Percentiles rank a stretch among this genome's conserved stretches.
Evolutionary conservation across 306 rosid species (phyloP).

Genomic region (Begonia masoniana): DNA sequence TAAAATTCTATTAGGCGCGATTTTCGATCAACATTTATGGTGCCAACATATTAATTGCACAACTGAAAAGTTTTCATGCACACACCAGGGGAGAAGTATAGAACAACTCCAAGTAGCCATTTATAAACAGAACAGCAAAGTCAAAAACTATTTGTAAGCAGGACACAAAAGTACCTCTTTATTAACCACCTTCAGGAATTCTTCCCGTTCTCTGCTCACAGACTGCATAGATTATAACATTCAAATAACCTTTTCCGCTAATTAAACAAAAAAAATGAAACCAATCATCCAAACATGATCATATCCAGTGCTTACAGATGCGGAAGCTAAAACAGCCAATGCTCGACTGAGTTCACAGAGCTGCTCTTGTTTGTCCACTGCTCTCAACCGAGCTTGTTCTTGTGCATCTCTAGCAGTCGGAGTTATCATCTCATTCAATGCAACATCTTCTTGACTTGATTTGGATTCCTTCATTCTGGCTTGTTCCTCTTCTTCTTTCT

Average conservation of each 20-base stretch:
- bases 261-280: conserved; percentile 3
- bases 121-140: too few species aligned
- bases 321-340: conserved; percentile 90
- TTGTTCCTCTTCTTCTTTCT: conserved; percentile 54
- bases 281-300: background rate
- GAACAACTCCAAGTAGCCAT: too few species aligned
- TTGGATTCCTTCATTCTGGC: conserved; percentile 43
- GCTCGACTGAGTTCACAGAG: conserved; percentile 89
- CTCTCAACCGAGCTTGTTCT: conserved; percentile 50
- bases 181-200: conserved; percentile 75
- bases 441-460: conserved; percentile 44
- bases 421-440: conserved; percentile 60
- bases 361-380: conserved; percentile 75
- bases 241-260: too few species aligned
- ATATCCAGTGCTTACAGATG: conserved; percentile 60
- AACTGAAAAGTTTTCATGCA: too few species aligned
- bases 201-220: conserved; percentile 89
- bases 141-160: too few species aligned
- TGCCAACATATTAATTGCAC: too few species aligned
- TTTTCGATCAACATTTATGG: too few species aligned
- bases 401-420: conserved; percentile 68
- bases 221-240: conserved; percentile 40
- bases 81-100: too few species aligned
- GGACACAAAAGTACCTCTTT: conserved; percentile 53
- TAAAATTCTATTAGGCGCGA: too few species aligned